Percentiles rank a stretch among this genome's conserved stretches.
Conservation (phyloP, 441 rosid species). For the Bruguiera hainesii region DNA sequence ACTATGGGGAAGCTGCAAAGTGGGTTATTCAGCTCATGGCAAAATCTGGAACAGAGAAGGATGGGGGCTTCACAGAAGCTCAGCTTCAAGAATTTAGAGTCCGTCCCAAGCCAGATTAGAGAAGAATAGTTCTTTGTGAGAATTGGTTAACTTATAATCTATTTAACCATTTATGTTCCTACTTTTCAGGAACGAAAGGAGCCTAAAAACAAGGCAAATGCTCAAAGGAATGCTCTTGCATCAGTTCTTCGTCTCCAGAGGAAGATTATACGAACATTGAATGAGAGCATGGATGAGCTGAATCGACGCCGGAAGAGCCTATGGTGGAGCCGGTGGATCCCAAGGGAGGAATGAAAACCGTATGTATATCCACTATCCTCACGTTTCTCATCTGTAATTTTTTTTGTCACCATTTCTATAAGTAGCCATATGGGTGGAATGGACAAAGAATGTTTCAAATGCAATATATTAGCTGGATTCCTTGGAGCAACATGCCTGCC, state of each 20-base stretch:
- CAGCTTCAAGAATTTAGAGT: conserved; percentile 82
- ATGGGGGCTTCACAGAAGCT: conserved; percentile 94
- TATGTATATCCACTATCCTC: conserved; percentile 20
- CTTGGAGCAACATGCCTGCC: conserved; percentile 23
- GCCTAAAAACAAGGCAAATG: conserved; percentile 58
- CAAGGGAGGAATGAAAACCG: conserved; percentile 64
- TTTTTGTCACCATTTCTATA: conserved; percentile 19
- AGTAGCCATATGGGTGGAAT: conserved; percentile 16
- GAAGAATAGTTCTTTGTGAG: background rate
- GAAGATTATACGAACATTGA: conserved; percentile 62
- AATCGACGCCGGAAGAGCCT: conserved; percentile 62
- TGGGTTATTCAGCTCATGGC: conserved; percentile 88
- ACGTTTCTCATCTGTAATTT: conserved; percentile 19
- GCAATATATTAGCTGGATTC: conserved; percentile 29
- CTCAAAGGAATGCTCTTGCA: conserved; percentile 72
- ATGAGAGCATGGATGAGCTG: conserved; percentile 76
- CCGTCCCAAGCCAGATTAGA: conserved; percentile 24
- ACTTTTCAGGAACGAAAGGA: conserved; percentile 49
- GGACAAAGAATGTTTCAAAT: conserved; percentile 20
- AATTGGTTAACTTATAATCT: background rate
- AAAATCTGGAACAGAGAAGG: conserved; percentile 82
- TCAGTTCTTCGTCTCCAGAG: conserved; percentile 70
- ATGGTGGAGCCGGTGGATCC: conserved; percentile 99
- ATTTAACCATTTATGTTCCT: conserved; percentile 16
- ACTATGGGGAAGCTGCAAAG: conserved; percentile 71